Evolutionary conservation across 177 flowering plant species (phyloP).

Genomic region (Vitis hybrid): DNA sequence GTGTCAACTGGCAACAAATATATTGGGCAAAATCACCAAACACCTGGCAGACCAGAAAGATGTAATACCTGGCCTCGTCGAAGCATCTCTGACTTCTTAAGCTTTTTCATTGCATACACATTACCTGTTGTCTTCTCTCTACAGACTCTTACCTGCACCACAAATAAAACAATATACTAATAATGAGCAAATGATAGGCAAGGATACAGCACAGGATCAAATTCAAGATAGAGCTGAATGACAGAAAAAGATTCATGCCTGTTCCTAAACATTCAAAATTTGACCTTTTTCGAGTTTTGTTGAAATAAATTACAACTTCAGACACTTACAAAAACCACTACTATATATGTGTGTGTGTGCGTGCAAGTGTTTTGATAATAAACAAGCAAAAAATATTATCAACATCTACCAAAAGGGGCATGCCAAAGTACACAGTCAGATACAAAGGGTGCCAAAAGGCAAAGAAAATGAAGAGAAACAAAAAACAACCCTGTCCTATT

Average conservation of each 20-base stretch:
- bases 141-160: constrained; percentile 64
- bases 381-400: too few species aligned
- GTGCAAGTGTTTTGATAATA: too few species aligned
- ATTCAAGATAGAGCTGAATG: too few species aligned
- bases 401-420: too few species aligned
- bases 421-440: too few species aligned
- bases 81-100: constrained; percentile 85
- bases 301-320: neutral
- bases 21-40: constrained; percentile 2
- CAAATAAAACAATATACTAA: constrained; percentile 3
- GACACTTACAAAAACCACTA: neutral
- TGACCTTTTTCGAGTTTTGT: too few species aligned
- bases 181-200: neutral
- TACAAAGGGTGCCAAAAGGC: too few species aligned
- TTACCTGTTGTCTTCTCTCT: constrained; percentile 61
- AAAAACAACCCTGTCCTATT: too few species aligned
- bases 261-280: too few species aligned
- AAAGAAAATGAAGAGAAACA: too few species aligned
- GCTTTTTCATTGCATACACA: constrained; percentile 86
- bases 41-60: constrained; percentile 3
- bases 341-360: too few species aligned
- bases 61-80: constrained; percentile 73
- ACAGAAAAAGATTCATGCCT: too few species aligned
- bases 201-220: neutral
- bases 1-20: constrained; percentile 8